Percentiles rank a stretch among this genome's conserved stretches.
Conservation (phyloP, 495 filamentous ascomycete genomes). For the Penicillium silybi region DNA sequence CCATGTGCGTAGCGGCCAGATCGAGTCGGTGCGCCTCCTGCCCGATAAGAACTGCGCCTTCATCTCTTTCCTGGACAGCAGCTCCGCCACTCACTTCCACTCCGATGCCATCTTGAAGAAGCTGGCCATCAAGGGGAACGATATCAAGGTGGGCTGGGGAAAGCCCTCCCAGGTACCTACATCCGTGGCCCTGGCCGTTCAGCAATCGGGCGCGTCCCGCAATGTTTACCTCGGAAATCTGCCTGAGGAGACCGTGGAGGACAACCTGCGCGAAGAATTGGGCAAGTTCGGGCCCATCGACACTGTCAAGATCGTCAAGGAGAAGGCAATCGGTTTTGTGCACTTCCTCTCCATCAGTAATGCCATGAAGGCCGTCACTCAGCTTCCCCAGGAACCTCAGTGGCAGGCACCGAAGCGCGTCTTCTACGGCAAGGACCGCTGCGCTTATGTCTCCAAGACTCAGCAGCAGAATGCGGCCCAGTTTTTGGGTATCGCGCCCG, state of each 20-base stretch:
- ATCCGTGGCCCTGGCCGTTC: conserved; percentile 91
- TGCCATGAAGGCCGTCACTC: conserved; percentile 97
- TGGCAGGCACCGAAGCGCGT: conserved; percentile 95
- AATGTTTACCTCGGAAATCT: conserved; percentile 97
- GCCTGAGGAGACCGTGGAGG: conserved; percentile 82
- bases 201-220: conserved; percentile 95
- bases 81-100: conserved; percentile 97
- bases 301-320: conserved; percentile 94
- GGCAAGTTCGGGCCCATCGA: conserved; percentile 96
- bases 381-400: conserved; percentile 92
- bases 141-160: conserved; percentile 99
- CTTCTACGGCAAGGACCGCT: conserved; percentile 97
- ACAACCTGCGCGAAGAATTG: conserved; percentile 90
- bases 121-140: conserved; percentile 93
- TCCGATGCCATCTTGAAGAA: conserved; percentile 99
- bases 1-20: conserved; percentile 95
- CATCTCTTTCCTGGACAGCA: conserved; percentile 96
- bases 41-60: conserved; percentile 99
- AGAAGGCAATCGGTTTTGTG: conserved; percentile 97
- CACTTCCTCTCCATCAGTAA: conserved; percentile 97
- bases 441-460: conserved; percentile 98
- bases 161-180: conserved; percentile 98
- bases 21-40: conserved; percentile 92
- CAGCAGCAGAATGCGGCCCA: conserved; percentile 99
- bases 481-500: conserved; percentile 96